phyloP scores from a whole-genome alignment of 495 filamentous ascomycete species.

The Aspergillus ostianus region DNA sequence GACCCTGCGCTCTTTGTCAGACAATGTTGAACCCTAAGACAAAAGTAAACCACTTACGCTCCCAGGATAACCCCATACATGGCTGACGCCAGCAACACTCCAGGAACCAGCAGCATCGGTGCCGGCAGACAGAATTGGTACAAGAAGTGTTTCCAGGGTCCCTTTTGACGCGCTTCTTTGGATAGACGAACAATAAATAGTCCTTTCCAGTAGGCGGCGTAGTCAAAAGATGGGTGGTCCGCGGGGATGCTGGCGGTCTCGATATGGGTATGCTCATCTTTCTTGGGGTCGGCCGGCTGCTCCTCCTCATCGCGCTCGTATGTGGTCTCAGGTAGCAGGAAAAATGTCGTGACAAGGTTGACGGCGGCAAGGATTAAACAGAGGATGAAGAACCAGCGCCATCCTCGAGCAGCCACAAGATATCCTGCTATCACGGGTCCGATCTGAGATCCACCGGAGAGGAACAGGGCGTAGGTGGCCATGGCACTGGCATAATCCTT shows the following conservation, averaged over 20 bases:
- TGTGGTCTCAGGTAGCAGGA: slow-evolving; percentile 31
- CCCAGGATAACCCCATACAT: slow-evolving; percentile 39
- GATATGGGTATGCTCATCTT: slow-evolving; percentile 18
- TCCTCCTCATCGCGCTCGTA: slow-evolving; percentile 27
- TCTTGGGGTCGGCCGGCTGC: slow-evolving; percentile 14
- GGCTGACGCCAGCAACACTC: slow-evolving; percentile 28
- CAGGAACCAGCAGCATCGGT: slow-evolving; percentile 31
- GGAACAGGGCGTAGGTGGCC: slow-evolving; percentile 35
- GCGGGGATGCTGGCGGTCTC: slow-evolving; percentile 16
- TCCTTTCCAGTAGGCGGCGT: slow-evolving; percentile 26
- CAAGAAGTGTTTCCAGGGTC: slow-evolving; percentile 19
- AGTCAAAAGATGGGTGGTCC: slow-evolving; percentile 20
- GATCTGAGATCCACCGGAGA: slow-evolving; percentile 37
- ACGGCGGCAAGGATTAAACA: slow-evolving; percentile 30
- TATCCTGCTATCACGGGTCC: slow-evolving; percentile 34
- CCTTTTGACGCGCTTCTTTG: slow-evolving; percentile 20
- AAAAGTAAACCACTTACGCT: slow-evolving; percentile 28
- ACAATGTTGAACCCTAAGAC: too few species aligned
- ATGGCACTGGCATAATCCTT: slow-evolving; percentile 41
- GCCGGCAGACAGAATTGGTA: slow-evolving; percentile 33
- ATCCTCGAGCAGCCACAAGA: slow-evolving; percentile 28
- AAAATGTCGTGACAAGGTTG: slow-evolving; percentile 30
- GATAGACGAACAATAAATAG: slow-evolving; percentile 28
- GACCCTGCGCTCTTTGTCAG: slow-evolving; percentile 13
- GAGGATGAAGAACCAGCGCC: slow-evolving; percentile 37